Percentiles rank a stretch among this genome's conserved stretches.
phyloP scores from a whole-genome alignment of 495 filamentous ascomycete genomes.

The Pyrenula aspistea region DNA sequence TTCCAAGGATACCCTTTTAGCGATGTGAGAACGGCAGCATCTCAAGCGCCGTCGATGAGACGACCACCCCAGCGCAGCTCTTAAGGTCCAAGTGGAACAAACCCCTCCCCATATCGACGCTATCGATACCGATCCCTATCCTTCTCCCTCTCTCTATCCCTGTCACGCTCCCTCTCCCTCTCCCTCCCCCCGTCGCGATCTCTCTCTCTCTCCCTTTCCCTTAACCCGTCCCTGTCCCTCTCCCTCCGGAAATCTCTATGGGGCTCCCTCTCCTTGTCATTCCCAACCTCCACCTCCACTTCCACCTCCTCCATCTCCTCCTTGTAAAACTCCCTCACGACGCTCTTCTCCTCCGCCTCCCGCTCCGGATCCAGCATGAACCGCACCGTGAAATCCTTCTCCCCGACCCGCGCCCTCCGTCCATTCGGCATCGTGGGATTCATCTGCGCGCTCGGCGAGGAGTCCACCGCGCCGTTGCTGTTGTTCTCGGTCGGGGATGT shows the following conservation, averaged over 20 bases:
- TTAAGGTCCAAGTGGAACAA: too few relatives aligned
- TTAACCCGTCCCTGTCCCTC: constrained; percentile 38
- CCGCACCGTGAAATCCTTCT: constrained; percentile 65
- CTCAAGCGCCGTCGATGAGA: too few relatives aligned
- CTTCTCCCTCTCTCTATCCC: background rate
- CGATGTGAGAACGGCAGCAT: too few relatives aligned
- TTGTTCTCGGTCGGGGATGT: constrained; percentile 5
- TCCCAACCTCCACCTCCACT: constrained; percentile 31
- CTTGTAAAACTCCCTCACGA: constrained; percentile 55
- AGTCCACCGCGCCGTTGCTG: background rate
- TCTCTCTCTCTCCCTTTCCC: constrained; percentile 22
- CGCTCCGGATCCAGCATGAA: constrained; percentile 81
- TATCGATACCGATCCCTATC: background rate
- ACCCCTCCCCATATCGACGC: too few relatives aligned
- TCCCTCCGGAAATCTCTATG: constrained; percentile 20
- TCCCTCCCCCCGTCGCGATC: background rate
- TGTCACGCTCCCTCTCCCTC: background rate
- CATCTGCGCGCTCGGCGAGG: constrained; percentile 7
- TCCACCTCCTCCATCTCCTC: constrained; percentile 70
- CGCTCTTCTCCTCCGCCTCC: constrained; percentile 56
- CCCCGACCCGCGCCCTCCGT: constrained; percentile 31
- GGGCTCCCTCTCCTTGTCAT: constrained; percentile 20
- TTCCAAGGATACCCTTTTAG: too few relatives aligned
- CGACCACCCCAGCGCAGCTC: too few relatives aligned
- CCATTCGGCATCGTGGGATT: constrained; percentile 17